Evolutionary conservation across 192 early-diverging fungal species (phyloP).

Genomic region (Backusella luteola): DNA sequence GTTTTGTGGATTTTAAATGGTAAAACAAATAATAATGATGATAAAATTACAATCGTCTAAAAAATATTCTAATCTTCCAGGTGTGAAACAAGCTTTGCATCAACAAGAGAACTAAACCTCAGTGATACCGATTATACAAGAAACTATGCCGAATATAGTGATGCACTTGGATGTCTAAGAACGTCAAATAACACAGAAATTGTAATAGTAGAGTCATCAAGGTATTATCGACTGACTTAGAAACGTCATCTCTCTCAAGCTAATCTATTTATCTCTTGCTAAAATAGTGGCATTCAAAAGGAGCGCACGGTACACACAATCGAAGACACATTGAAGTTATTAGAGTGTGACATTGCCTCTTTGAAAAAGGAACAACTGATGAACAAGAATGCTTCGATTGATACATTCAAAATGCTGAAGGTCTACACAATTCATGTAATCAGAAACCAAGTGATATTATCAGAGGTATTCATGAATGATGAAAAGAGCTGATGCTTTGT

Average conservation of each 20-base stretch:
- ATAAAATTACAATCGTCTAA: no score
- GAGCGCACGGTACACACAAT: not conserved
- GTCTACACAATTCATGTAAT: not conserved
- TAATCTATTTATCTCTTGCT: not conserved
- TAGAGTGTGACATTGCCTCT: constrained; percentile 2
- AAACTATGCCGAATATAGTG: no score
- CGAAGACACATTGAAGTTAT: constrained; percentile 3
- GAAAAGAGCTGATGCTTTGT: not conserved
- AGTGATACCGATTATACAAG: no score
- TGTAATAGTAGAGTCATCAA: no score
- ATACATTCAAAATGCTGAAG: constrained; percentile 8
- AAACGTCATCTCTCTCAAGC: not conserved
- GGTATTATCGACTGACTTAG: no score
- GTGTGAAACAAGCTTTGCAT: no score
- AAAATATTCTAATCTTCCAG: no score
- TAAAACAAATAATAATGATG: no score
- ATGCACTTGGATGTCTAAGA: no score
- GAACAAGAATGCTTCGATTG: not conserved
- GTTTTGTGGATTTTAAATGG: no score
- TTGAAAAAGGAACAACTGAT: not conserved
- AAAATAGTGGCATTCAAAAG: constrained; percentile 9
- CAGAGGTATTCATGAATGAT: constrained; percentile 5
- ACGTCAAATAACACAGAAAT: no score
- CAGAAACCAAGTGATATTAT: not conserved
- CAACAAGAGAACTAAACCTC: no score